Evolutionary conservation across 805 yeast species (phyloP).

Genomic region (Myxozyma lipomycoides): DNA sequence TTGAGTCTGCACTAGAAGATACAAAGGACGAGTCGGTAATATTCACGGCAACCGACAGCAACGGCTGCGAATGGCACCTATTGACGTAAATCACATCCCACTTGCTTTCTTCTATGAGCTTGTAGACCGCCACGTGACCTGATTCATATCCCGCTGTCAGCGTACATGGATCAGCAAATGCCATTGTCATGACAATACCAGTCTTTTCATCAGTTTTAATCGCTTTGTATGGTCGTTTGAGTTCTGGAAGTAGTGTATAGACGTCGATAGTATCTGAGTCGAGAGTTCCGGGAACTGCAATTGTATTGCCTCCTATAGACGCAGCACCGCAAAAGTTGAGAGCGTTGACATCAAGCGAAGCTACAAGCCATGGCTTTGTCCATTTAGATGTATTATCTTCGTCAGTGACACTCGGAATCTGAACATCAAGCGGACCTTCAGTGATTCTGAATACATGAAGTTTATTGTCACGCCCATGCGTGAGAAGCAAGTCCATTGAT

Average conservation of each 20-base stretch:
- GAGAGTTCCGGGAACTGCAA: constrained; percentile 60
- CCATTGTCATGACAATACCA: constrained; percentile 66
- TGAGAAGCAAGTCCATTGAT: constrained; percentile 39
- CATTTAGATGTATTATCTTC: constrained; percentile 25
- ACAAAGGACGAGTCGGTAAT: constrained; percentile 29
- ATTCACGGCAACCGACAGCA: constrained; percentile 30
- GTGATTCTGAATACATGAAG: constrained; percentile 34
- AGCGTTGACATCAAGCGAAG: constrained; percentile 63
- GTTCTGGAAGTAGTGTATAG: constrained; percentile 41
- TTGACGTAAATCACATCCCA: constrained; percentile 18
- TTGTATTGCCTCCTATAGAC: constrained; percentile 36
- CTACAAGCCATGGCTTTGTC: constrained; percentile 32
- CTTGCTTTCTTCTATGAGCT: constrained; percentile 23
- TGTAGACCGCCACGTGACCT: constrained; percentile 50
- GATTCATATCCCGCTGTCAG: constrained; percentile 64
- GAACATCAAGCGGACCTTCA: constrained; percentile 45
- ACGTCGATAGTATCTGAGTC: constrained; percentile 60
- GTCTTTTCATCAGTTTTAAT: constrained; percentile 27
- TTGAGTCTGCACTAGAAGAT: constrained; percentile 37
- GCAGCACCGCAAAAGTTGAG: constrained; percentile 69
- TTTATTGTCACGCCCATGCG: constrained; percentile 65
- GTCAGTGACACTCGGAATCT: constrained; percentile 29
- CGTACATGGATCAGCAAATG: constrained; percentile 36
- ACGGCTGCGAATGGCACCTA: constrained; percentile 36
- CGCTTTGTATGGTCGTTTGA: constrained; percentile 30